A percentile compares a stretch with the other conserved stretches of the same genome.
phyloP scores from a whole-genome alignment of 495 filamentous ascomycete genomes.

The Emericellopsis terricola region DNA sequence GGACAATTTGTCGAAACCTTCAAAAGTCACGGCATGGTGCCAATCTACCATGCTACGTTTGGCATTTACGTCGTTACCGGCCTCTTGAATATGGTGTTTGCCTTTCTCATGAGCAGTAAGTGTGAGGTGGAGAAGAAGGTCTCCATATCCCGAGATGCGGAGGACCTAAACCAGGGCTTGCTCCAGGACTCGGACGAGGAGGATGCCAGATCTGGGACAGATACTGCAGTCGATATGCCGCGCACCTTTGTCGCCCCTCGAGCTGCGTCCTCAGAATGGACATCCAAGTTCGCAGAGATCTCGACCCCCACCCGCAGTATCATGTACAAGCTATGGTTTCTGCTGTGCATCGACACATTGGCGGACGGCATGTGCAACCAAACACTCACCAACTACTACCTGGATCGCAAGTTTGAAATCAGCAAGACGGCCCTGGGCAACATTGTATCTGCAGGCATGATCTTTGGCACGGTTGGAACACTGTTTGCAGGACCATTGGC shows the following conservation, averaged over 20 bases:
- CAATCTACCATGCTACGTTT: constrained; percentile 23
- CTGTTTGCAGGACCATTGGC: constrained; percentile 60
- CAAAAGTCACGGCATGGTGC: constrained; percentile 10
- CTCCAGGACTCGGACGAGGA: not conserved
- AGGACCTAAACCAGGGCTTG: not conserved
- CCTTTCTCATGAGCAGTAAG: constrained; percentile 12
- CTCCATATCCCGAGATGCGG: not conserved
- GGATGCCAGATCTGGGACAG: too few relatives aligned
- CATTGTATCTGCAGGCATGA: constrained; percentile 14
- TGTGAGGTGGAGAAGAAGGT: constrained; percentile 17
- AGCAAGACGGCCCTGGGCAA: constrained; percentile 38
- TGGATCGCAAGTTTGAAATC: constrained; percentile 57
- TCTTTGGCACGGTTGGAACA: constrained; percentile 30
- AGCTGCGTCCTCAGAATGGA: not conserved
- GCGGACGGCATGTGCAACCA: constrained; percentile 61
- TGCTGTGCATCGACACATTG: constrained; percentile 63
- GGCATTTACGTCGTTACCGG: constrained; percentile 19
- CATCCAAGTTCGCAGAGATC: constrained; percentile 27
- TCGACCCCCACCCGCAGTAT: constrained; percentile 37
- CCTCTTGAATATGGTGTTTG: constrained; percentile 12
- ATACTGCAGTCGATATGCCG: constrained; percentile 2
- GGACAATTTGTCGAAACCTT: constrained; percentile 19
- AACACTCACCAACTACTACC: constrained; percentile 59
- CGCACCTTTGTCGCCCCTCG: not conserved
- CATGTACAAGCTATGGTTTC: constrained; percentile 51